These are phyloP conservation scores for Dioscorea cayenensis DNA, from an alignment of 116 monocot genomes.

Conservation along the genomic window DNA sequence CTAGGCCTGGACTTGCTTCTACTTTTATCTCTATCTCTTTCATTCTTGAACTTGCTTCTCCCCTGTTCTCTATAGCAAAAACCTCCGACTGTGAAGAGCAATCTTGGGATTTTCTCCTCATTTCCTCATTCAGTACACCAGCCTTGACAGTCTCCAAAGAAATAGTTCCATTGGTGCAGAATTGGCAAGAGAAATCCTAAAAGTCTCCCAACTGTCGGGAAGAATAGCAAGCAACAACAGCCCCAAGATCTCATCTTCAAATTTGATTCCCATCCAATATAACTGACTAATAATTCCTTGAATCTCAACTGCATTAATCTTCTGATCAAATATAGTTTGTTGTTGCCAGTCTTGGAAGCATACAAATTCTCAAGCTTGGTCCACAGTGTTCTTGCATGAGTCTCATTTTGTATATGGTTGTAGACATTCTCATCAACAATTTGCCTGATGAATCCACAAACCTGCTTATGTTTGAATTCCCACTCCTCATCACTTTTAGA, in stretches of 20 bases:
- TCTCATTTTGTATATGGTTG: too few relatives aligned
- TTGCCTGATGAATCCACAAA: too few relatives aligned
- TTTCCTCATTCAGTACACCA: conserved; percentile 19
- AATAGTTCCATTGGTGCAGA: conserved; percentile 6
- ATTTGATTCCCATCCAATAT: not conserved
- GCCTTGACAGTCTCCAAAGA: not conserved
- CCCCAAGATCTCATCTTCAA: conserved; percentile 14
- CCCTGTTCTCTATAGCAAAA: not conserved
- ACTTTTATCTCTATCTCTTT: too few relatives aligned
- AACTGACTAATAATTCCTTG: not conserved
- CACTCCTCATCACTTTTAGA: too few relatives aligned
- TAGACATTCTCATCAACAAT: too few relatives aligned
- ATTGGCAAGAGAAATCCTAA: conserved; percentile 16
- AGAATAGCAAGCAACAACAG: conserved; percentile 7
- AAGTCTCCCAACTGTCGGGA: not conserved
- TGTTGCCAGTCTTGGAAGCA: too few relatives aligned
- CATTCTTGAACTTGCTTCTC: too few relatives aligned
- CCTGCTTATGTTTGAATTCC: too few relatives aligned
- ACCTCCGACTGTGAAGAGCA: not conserved
- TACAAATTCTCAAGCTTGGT: too few relatives aligned
- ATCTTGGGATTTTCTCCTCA: conserved; percentile 2
- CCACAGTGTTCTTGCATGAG: too few relatives aligned
- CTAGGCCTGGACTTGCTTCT: too few relatives aligned
- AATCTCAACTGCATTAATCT: not conserved
- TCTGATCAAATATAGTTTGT: too few relatives aligned